A percentile compares a stretch with the other conserved stretches of the same genome.
These are phyloP conservation scores for Pyrrhoderma lamaoense DNA, from an alignment of 1,284 basidiomycete species.

Conservation along the genomic window DNA sequence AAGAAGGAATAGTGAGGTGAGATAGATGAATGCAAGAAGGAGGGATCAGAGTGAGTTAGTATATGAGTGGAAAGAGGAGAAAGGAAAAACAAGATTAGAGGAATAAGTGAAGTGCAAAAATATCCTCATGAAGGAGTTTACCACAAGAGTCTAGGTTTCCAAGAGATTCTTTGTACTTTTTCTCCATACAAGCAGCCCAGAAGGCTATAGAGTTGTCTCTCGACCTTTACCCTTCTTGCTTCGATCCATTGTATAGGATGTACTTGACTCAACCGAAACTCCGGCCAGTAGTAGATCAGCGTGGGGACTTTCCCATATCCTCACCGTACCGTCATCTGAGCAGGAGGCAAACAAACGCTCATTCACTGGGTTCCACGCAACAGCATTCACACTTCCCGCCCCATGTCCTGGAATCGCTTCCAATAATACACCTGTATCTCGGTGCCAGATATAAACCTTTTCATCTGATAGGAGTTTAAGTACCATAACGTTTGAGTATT, in stretches of 20 bases:
- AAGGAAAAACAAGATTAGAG: too few species aligned
- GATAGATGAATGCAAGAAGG: slow-evolving; percentile 10
- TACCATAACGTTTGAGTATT: slow-evolving; percentile 12
- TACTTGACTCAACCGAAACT: neutral
- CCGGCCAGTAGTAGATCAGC: slow-evolving; percentile 22
- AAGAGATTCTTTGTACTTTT: too few species aligned
- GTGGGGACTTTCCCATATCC: slow-evolving; percentile 72
- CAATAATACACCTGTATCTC: slow-evolving; percentile 73
- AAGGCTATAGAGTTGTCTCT: slow-evolving; percentile 34
- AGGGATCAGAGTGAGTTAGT: neutral
- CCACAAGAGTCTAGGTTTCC: too few species aligned
- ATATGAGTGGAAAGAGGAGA: too few species aligned
- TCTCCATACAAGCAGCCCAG: too few species aligned
- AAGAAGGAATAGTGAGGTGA: too few species aligned
- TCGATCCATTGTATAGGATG: slow-evolving; percentile 23
- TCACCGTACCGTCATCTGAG: slow-evolving; percentile 80
- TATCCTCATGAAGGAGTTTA: too few species aligned
- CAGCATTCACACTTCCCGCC: slow-evolving; percentile 84
- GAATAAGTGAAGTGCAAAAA: too few species aligned
- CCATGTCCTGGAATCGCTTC: slow-evolving; percentile 84
- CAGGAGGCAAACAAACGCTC: slow-evolving; percentile 90
- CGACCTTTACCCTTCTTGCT: slow-evolving; percentile 61
- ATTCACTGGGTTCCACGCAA: slow-evolving; percentile 91
- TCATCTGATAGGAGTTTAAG: slow-evolving; percentile 47
- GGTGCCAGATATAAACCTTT: slow-evolving; percentile 94